phyloP scores from a whole-genome alignment of 805 yeast species.

The Pichia cabralensis region DNA sequence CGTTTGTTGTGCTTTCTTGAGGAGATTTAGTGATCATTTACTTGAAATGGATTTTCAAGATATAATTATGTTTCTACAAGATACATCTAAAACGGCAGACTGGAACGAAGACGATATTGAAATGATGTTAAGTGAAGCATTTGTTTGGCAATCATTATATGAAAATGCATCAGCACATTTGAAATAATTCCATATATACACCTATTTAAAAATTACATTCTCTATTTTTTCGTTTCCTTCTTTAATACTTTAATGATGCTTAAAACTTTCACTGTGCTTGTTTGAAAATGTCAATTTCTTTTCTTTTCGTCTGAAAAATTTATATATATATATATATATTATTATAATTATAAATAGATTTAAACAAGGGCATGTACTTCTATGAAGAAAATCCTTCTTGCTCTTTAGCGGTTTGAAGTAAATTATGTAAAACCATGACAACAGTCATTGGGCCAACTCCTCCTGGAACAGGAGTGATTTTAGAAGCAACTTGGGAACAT shows the following conservation, averaged over 20 bases:
- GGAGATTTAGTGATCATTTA: slow-evolving; percentile 73
- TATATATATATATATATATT: no score
- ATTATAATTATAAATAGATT: no score
- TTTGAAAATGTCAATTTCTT: no score
- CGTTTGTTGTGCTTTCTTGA: slow-evolving; percentile 94
- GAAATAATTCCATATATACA: no score
- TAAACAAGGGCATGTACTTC: no score
- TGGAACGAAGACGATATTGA: slow-evolving; percentile 92
- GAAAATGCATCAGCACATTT: slow-evolving; percentile 86
- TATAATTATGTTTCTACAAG: slow-evolving; percentile 82
- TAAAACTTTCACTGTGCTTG: no score
- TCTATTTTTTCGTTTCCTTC: no score
- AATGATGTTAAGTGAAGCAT: slow-evolving; percentile 88
- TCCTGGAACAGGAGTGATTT: slow-evolving; percentile 95
- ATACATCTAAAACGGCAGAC: slow-evolving; percentile 62
- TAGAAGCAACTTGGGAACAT: slow-evolving; percentile 52
- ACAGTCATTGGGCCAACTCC: slow-evolving; percentile 99
- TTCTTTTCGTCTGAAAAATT: no score
- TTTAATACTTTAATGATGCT: no score
- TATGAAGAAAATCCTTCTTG: slow-evolving; percentile 12
- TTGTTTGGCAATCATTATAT: slow-evolving; percentile 89
- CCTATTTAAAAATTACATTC: no score
- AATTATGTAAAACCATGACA: slow-evolving; percentile 85
- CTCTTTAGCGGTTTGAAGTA: slow-evolving; percentile 58
- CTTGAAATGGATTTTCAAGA: slow-evolving; percentile 90